Conservation (phyloP, 169 alveolate species). For the Cryptosporidium viatorum region DNA sequence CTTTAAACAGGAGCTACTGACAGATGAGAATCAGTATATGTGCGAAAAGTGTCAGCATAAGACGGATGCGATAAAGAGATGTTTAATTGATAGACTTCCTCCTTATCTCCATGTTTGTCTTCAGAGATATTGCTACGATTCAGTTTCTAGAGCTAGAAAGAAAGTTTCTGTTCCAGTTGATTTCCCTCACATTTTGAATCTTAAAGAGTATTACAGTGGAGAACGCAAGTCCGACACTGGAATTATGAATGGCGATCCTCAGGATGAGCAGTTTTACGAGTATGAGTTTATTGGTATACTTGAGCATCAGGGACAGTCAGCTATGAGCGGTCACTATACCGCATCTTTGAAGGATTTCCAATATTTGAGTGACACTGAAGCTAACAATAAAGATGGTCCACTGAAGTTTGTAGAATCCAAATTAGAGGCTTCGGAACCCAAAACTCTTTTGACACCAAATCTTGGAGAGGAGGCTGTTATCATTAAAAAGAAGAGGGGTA, state of each 20-base stretch:
- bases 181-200: slow-evolving; percentile 30
- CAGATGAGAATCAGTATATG: slow-evolving; percentile 71
- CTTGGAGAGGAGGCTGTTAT: slow-evolving; percentile 1
- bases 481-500: slow-evolving; percentile 20
- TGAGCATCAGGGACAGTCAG: slow-evolving; percentile 73
- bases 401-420: not conserved
- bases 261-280: not conserved
- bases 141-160: slow-evolving; percentile 49
- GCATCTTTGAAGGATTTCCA: slow-evolving; percentile 70
- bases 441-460: not conserved
- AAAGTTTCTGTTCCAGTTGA: slow-evolving; percentile 66
- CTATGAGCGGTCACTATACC: slow-evolving; percentile 73
- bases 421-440: not conserved
- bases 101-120: slow-evolving; percentile 74
- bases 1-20: slow-evolving; percentile 66
- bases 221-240: not conserved
- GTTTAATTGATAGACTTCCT: slow-evolving; percentile 35
- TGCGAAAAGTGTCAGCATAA: slow-evolving; percentile 55
- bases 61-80: slow-evolving; percentile 63
- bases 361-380: not conserved
- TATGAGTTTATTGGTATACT: slow-evolving; percentile 71
- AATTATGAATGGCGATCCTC: not conserved
- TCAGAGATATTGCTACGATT: slow-evolving; percentile 61
- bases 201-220: slow-evolving; percentile 1
- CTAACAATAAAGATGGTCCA: not conserved